These are phyloP conservation scores for Linum lewisii DNA, from an alignment of 345 rosid genomes.

Conservation along the genomic window DNA sequence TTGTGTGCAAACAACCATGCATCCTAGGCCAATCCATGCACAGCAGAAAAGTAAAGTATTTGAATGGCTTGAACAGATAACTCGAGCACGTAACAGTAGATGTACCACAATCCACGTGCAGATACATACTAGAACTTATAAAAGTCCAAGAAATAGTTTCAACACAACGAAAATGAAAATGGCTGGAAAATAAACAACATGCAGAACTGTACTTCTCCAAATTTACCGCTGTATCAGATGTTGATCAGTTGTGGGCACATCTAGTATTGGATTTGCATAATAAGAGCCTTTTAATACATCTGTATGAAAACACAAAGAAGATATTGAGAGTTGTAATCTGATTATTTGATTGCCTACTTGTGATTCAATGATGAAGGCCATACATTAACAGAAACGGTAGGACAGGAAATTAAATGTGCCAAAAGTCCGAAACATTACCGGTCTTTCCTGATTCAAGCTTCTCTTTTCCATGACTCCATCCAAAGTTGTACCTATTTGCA, in stretches of 20 bases:
- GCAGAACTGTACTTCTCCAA: neutral
- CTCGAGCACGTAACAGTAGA: neutral
- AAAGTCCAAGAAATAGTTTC: no score
- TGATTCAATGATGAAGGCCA: neutral
- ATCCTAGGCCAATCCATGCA: neutral
- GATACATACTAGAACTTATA: neutral
- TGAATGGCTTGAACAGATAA: neutral
- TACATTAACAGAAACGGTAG: neutral
- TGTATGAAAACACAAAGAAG: constrained; percentile 20
- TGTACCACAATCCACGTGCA: neutral
- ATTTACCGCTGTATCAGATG: constrained; percentile 46
- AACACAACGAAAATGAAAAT: neutral
- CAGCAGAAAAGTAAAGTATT: neutral
- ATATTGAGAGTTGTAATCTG: neutral
- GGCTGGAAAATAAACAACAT: neutral
- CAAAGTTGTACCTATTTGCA: constrained; percentile 65
- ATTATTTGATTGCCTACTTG: neutral
- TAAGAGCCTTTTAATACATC: constrained; percentile 78
- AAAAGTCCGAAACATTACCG: constrained; percentile 45
- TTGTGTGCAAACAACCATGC: neutral
- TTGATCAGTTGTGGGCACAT: constrained; percentile 58
- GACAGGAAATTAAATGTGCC: neutral
- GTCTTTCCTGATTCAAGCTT: constrained; percentile 87
- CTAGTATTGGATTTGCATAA: constrained; percentile 75
- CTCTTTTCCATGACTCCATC: constrained; percentile 98